Conservation (phyloP, 306 rosid species). For the Prunus mongolica region DNA sequence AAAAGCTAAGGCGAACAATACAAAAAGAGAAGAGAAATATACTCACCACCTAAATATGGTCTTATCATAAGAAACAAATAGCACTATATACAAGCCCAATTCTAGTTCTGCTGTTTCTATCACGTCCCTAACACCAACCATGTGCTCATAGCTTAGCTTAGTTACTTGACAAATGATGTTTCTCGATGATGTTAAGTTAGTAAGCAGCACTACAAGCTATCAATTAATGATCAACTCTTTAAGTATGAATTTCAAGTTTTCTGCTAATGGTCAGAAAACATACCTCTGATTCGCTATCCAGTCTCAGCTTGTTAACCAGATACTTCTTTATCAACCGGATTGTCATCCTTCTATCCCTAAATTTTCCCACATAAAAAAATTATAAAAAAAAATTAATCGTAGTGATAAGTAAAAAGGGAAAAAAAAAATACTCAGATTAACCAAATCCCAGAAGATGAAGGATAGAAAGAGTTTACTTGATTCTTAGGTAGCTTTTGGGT, state of each 20-base stretch:
- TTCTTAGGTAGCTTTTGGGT: conserved; percentile 85
- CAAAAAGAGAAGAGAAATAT: conserved; percentile 39
- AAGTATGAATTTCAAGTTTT: no score
- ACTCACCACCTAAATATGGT: conserved; percentile 46
- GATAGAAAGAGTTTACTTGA: conserved; percentile 53
- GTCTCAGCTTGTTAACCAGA: conserved; percentile 74
- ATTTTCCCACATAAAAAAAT: background rate
- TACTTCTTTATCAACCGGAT: conserved; percentile 86
- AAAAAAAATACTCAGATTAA: background rate
- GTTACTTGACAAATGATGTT: conserved; percentile 23
- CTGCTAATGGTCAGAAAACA: conserved; percentile 1
- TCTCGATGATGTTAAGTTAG: conserved; percentile 11
- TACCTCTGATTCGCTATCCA: conserved; percentile 97
- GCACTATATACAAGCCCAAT: conserved; percentile 18
- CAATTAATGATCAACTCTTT: background rate
- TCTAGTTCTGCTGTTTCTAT: conserved; percentile 54
- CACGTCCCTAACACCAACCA: conserved; percentile 39
- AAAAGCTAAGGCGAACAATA: conserved; percentile 14
- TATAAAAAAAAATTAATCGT: background rate
- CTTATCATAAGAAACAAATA: conserved; percentile 31
- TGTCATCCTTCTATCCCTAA: conserved; percentile 92
- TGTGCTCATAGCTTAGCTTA: conserved; percentile 18
- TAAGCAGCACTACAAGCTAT: background rate
- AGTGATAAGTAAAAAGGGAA: background rate
- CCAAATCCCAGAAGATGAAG: background rate